phyloP scores from a whole-genome alignment of 768 basidiomycete genomes.

The Panaeolus cyanescens region DNA sequence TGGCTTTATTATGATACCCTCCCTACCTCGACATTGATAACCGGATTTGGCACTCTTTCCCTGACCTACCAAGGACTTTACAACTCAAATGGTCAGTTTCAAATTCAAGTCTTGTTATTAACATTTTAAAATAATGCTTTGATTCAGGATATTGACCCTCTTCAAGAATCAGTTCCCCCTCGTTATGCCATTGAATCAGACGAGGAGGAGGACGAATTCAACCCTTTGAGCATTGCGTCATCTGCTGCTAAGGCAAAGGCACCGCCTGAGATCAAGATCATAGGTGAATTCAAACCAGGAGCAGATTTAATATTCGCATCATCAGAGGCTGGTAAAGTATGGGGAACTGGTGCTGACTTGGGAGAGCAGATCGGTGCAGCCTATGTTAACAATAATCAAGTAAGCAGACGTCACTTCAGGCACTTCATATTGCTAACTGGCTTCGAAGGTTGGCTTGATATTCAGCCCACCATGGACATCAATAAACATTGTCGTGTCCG shows the following conservation, averaged over 20 bases:
- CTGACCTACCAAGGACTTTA: conserved; percentile 5
- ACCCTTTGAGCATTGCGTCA: conserved; percentile 33
- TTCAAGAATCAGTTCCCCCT: conserved; percentile 57
- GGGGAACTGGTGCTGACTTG: conserved; percentile 53
- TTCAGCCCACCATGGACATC: conserved; percentile 53
- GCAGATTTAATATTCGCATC: conserved; percentile 45
- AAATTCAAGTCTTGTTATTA: neutral
- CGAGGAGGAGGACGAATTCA: conserved; percentile 65
- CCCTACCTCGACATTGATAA: conserved; percentile 2
- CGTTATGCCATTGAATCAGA: conserved; percentile 68
- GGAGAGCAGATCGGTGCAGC: conserved; percentile 53
- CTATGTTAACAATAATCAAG: conserved; percentile 47
- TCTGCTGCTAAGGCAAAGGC: conserved; percentile 18
- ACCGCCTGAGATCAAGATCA: conserved; percentile 35
- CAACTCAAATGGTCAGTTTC: conserved; percentile 6
- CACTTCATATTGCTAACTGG: neutral
- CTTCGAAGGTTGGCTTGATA: conserved; percentile 48
- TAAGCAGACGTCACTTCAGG: conserved; percentile 19
- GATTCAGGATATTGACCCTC: conserved; percentile 51
- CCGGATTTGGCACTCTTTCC: conserved; percentile 1
- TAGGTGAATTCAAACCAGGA: conserved; percentile 31
- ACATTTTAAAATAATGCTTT: neutral
- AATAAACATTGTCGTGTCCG: conserved; percentile 52
- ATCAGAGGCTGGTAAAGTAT: conserved; percentile 45
- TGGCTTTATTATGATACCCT: conserved; percentile 2